phyloP scores from a whole-genome alignment of 2,329 filamentous ascomycete genomes.

The Fusarium graminum region DNA sequence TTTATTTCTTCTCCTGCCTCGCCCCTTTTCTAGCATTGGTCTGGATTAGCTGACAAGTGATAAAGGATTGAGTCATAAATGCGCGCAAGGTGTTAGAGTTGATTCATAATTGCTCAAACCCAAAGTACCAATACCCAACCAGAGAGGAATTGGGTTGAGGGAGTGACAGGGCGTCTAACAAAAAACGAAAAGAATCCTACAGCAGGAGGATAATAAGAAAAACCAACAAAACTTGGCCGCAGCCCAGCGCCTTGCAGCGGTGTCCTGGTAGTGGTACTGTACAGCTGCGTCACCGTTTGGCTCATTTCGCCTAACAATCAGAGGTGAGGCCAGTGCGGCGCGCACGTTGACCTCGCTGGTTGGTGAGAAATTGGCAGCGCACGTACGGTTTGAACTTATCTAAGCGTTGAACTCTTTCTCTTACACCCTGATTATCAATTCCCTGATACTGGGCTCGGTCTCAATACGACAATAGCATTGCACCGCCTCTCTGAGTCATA shows the following conservation, averaged over 20 bases:
- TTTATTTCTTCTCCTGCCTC: conserved; percentile 19
- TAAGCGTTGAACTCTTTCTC: conserved; percentile 37
- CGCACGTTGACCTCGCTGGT: conserved; percentile 41
- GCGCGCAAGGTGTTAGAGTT: conserved; percentile 31
- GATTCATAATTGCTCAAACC: conserved; percentile 37
- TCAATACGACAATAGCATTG: conserved; percentile 17
- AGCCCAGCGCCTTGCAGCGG: conserved; percentile 42
- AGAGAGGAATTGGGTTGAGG: conserved; percentile 40
- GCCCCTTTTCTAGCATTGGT: conserved; percentile 25
- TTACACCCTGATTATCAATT: conserved; percentile 44
- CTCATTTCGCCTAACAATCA: conserved; percentile 42
- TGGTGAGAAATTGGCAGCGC: conserved; percentile 35
- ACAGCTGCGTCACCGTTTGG: conserved; percentile 46
- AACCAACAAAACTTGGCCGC: conserved; percentile 41
- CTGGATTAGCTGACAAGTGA: conserved; percentile 31
- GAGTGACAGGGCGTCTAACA: conserved; percentile 32
- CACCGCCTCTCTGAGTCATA: conserved; percentile 43
- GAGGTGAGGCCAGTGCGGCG: conserved; percentile 41
- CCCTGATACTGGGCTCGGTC: conserved; percentile 5
- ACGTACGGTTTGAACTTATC: conserved; percentile 39
- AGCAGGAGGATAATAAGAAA: conserved; percentile 30
- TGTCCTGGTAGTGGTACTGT: conserved; percentile 32
- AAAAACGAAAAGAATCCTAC: conserved; percentile 21
- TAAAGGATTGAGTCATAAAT: conserved; percentile 42
- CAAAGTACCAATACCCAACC: conserved; percentile 39